Percentiles rank a stretch among this genome's conserved stretches.
These are phyloP conservation scores for Globisporangium iwayamae DNA, from an alignment of 352 stramenopile genomes.

Conservation along the genomic window DNA sequence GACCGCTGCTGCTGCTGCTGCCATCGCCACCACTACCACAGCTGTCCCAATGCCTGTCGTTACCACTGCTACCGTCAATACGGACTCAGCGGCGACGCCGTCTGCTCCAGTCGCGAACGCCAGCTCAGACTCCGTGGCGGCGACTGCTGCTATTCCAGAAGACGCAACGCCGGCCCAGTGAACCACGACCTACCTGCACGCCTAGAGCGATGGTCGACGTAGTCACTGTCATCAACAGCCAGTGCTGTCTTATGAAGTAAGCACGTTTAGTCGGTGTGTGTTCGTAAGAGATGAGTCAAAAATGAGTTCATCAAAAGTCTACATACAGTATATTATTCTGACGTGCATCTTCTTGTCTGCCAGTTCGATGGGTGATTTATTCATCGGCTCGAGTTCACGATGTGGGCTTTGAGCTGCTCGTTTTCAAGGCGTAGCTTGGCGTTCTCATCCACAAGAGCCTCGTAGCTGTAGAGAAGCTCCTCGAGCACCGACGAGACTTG, in stretches of 20 bases:
- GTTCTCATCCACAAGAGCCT: conserved; percentile 39
- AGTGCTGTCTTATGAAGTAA: background rate
- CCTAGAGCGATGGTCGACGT: background rate
- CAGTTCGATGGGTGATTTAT: background rate
- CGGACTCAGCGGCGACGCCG: background rate
- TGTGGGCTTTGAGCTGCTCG: conserved; percentile 35
- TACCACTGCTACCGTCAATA: background rate
- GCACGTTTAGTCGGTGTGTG: background rate
- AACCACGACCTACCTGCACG: background rate
- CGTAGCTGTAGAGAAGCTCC: conserved; percentile 33
- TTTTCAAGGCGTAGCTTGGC: conserved; percentile 31
- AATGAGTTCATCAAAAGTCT: background rate
- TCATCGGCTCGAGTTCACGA: conserved; percentile 15
- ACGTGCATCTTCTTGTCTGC: background rate
- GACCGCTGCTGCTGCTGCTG: background rate
- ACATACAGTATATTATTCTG: background rate
- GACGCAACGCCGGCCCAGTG: background rate
- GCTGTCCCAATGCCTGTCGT: too few relatives aligned
- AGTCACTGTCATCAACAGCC: background rate
- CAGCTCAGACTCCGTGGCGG: background rate
- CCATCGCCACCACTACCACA: background rate
- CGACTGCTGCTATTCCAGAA: background rate
- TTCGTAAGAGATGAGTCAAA: background rate
- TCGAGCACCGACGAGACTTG: conserved; percentile 34
- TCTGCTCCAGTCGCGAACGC: background rate